Evolutionary conservation across 495 filamentous ascomycete species (phyloP), one percentile per base, ranked within the genome.

Genomic region (Acidiella bohemica): DNA sequence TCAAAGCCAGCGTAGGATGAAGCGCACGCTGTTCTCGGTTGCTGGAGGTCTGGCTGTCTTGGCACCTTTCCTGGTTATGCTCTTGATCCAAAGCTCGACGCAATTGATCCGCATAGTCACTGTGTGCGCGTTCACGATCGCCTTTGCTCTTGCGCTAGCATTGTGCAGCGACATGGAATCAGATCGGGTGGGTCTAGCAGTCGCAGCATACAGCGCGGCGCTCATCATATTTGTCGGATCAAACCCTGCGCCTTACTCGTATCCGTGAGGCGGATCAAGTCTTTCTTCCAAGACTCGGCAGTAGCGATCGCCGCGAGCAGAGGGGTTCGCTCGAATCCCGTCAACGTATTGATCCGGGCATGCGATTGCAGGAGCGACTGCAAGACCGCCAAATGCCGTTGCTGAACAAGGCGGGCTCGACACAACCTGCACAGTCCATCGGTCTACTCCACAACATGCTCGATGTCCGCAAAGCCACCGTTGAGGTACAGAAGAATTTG

Each of bases 401-500:
- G n/a, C n/a, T n/a, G n/a, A n/a, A n/a, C n/a, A n/a, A n/a, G n/a
- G n/a, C n/a, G n/a, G n/a, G n/a, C n/a, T n/a, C n/a, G n/a, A n/a
- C n/a, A n/a, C n/a, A n/a, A n/a, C n/a, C n/a, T n/a, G n/a, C n/a
- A n/a, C n/a, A n/a, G n/a, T n/a, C n/a, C n/a, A n/a, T n/a, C n/a
- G n/a, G n/a, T n/a, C n/a, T n/a, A 27, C 35, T 38, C 33, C 25
- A 13, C 16, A 38, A 41, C 27, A 6, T 13, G 11, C 16, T 49
- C 26, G 5, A 44, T 20, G 21, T 40, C 32, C 7, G 26, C 32
- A 18, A 7, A 24, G 12, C 21, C 10, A 4, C 50, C 49, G 23
- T 57, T 26, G 2, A 62, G 46, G 31, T 62, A 62, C 11, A 46
- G 40, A 6, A 39, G 24, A 5, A 55, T 56, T 44, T 57, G 55